Evolutionary conservation across 768 basidiomycete species (phyloP), one percentile per base, ranked within the genome.

Genomic region (Podaxis sp.): DNA sequence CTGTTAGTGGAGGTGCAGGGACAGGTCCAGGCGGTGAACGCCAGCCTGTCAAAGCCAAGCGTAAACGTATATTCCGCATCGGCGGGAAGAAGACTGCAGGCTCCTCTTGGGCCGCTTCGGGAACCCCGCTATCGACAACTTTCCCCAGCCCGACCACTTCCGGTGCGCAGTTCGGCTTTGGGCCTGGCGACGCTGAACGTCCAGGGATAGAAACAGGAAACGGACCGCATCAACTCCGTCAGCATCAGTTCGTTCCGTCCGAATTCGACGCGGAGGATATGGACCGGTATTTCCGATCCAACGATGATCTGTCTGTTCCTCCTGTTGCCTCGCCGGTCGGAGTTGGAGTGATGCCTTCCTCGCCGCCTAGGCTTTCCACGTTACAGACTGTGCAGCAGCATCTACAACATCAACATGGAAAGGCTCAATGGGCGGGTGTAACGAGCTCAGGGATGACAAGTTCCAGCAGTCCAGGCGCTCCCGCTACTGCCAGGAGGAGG

Each of bases 61-160:
- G 95, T 63, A 95, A 92, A 71, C 83, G 95, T 49, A 86, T 82
- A 11, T 88, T 89, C 66, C 81, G 82, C 13, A 72, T 93, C 22
- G 85, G 88, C 0, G 79, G 77, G 28, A 75, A 75, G 64, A 73
- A 71, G 26, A 28, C 57, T 30, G 56, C 57, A n/a, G 52, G 40
- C 55, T 68, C 40, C 49, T 65, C 56, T 57, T 22, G 60, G 44
- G 40, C 69, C 44, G 58, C 65, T 36, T 52, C 68, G 42, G 59
- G 64, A 11, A 28, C 49, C n/a, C 49, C 49, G 8, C 12, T 55
- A 66, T 67, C 26, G 56, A 42, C 19, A 63, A 66, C 15, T 24
- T 46, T 40, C 22, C 26, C 33, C 44, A 40, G 51, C 22, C 19
- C 51, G 40, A n/a, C 39, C 7, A n/a, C 40, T 11, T 12, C 36